These are phyloP conservation scores for Sophora flavescens DNA, from an alignment of 306 rosid genomes.

Conservation along the genomic window DNA sequence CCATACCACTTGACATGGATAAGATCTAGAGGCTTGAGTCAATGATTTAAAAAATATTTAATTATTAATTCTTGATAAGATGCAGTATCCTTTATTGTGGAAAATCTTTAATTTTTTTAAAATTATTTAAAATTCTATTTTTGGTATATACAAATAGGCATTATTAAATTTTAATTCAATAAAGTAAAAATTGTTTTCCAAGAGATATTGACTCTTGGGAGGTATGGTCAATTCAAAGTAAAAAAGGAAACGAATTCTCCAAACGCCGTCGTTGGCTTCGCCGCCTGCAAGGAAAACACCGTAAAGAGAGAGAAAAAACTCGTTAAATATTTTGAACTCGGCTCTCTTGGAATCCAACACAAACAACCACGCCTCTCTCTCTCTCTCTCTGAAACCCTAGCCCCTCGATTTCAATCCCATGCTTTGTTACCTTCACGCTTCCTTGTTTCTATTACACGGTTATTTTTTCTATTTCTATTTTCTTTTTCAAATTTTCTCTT, in stretches of 20 bases:
- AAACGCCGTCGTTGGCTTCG: conserved; percentile 54
- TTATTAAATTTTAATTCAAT: no score
- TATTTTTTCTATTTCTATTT: conserved; percentile 5
- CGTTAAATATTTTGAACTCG: conserved; percentile 49
- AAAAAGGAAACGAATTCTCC: neutral
- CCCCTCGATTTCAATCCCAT: conserved; percentile 44
- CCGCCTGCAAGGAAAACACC: conserved; percentile 39
- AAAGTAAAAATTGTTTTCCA: no score
- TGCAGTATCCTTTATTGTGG: no score
- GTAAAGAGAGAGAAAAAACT: conserved; percentile 15
- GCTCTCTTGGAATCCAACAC: conserved; percentile 38
- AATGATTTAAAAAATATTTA: no score
- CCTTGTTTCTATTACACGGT: conserved; percentile 49
- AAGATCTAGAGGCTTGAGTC: no score
- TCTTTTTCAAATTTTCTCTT: neutral
- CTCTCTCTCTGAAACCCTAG: conserved; percentile 61
- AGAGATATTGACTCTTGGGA: no score
- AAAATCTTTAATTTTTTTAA: no score
- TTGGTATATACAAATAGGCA: no score
- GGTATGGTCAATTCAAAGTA: neutral
- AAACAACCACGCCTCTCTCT: conserved; percentile 28
- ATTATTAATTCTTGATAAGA: no score
- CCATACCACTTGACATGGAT: no score
- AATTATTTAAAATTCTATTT: no score
- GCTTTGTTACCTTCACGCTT: conserved; percentile 24